Base-by-base conservation (phyloP, 2,329 filamentous ascomycete genomes). In the Chalaropsis thielavioides region DNA sequence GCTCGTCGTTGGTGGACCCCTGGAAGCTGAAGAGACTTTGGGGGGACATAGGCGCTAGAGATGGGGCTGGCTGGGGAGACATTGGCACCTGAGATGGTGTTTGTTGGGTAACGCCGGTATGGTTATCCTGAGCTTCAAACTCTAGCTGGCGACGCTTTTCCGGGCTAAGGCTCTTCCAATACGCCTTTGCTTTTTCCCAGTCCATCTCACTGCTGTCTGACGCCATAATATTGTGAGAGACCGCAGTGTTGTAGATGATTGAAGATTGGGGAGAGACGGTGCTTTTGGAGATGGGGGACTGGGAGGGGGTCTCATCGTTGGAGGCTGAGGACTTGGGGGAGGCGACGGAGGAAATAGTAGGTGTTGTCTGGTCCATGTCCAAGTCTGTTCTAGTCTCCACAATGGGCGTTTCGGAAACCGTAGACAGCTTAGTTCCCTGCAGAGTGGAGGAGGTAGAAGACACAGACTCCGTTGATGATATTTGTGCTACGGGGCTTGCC, bases 131-230 rank as follows among this genome's bases (percentile, higher is more conserved):
- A 1, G 81, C 81, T 66, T 85, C 83, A 3, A 74, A 76, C 70
- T 86, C 83, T 40, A 87, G 78, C 70, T 85, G 81, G 6, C 81
- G 81, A 54, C 85, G 81, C 70, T 85, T 83, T 40, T 87, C 81
- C 1, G 78, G 76, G 7, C 81, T 85, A 6, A 90, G 73, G 62
- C 82, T 82, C 68, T 80, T 84, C 88, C 87, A 90, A 70, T 87
- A 89, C 0, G 81, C 76, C 70, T 87, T 88, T 17, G 85, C 82
- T 63, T 81, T 79, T 68, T 85, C 83, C 88, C 87, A 90, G 64
- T 87, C 82, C 17, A 63, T 64, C 67, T 78, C 75, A 2, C 70
- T 11, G 58, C 59, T 24, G 22, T 65, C 43, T 17, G 46, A n/a
- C 8, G 65, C 41, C 54, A 64, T 66, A 3, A 49, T 63, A 24